phyloP scores from a whole-genome alignment of 768 basidiomycete species.

The Kwoniella sp. region DNA sequence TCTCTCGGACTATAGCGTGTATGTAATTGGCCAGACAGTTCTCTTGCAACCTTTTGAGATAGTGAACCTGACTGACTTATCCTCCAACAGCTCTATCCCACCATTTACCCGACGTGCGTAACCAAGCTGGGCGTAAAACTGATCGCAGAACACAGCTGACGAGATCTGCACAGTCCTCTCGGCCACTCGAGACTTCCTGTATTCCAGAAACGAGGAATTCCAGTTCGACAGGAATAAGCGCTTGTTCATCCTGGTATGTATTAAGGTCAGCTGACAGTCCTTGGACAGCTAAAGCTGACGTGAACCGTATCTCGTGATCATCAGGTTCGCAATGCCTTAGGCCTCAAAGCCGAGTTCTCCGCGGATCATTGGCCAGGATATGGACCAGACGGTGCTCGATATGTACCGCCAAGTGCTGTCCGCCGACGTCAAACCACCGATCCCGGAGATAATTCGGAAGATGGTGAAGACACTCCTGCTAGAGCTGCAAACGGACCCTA shows the following conservation, averaged over 20 bases:
- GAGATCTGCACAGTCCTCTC: constrained; percentile 27
- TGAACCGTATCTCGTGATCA: background rate
- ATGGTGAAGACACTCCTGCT: background rate
- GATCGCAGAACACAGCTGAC: background rate
- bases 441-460: background rate
- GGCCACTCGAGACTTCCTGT: constrained; percentile 39
- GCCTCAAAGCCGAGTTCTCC: constrained; percentile 20
- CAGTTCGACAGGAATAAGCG: constrained; percentile 30
- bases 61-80: constrained; percentile 9
- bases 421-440: background rate
- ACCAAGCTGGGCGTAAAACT: background rate
- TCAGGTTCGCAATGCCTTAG: constrained; percentile 33
- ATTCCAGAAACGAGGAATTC: constrained; percentile 36
- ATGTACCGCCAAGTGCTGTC: constrained; percentile 14
- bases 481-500: background rate
- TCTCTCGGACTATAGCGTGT: constrained; percentile 30
- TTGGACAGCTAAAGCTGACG: background rate
- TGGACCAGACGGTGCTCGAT: constrained; percentile 18
- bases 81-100: constrained; percentile 23
- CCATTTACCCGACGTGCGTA: constrained; percentile 43
- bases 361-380: constrained; percentile 37
- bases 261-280: background rate
- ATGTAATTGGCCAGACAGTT: constrained; percentile 3
- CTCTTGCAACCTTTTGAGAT: background rate
- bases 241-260: constrained; percentile 34